Base-by-base conservation (phyloP, 192 early-diverging fungal species). In the Geranomyces michiganensis region DNA sequence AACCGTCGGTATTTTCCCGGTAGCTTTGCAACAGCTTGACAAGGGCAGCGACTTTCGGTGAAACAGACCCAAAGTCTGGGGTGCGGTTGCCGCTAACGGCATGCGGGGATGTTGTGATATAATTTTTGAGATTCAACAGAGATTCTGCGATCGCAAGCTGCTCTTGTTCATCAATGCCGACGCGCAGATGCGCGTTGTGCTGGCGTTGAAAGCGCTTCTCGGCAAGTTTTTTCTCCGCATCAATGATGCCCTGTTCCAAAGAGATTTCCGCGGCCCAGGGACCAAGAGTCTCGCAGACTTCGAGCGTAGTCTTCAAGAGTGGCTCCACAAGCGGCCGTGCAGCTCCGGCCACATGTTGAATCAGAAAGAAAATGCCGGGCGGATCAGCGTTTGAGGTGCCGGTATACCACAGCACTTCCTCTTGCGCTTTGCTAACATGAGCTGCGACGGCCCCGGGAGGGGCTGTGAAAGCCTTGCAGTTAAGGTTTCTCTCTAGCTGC, bases 11-110 rank as follows among this genome's bases (percentile, higher is more conserved):
- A 3, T 72, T 36, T 14, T 53, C 41, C 13, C 61, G 53, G 73
- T 84, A 89, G 32, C 82, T 69, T 1, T 76, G 21, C 24, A 97
- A 82, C 8, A 91, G 78, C 32, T 84, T 72, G 15, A 95, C 65
- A 1, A 97, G 79, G 21, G 77, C 77, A 32, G 81, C 66, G 14
- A 94, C 87, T 67, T 95, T 95, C 1, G 90, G 89, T 1, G 92
- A 87, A 5, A 76, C 21, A 15, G 17, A 33, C n/a, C 43, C 62
- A 8, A 53, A 15, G 26, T 30, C 26, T 12, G 70, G 70, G 17
- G 19, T 24, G 30, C 12, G 0, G 36, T 19, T 44, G 17, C 26
- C 29, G 3, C 13, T 30, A 31, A 0, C 47, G 48, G 48, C 56
- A 32, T 53, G 29, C 48, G 70, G 17, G 10, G 70, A 47, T 27